A percentile compares a stretch with the other conserved stretches of the same genome.
Evolutionary conservation across 495 filamentous ascomycete genomes (phyloP).

Genomic region (Aspergillus cristatus): DNA sequence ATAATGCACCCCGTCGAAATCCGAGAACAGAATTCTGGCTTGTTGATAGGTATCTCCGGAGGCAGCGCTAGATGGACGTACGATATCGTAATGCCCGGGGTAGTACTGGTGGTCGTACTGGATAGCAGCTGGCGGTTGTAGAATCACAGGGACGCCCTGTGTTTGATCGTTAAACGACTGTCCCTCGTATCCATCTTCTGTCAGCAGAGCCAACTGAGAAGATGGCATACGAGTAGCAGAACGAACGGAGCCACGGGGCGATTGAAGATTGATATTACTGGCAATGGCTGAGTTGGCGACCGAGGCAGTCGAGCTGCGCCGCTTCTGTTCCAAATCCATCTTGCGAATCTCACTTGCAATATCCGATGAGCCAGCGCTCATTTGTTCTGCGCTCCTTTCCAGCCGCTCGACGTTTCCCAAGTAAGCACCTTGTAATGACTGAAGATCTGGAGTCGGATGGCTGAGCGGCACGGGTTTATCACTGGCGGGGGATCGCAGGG

Average conservation of each 20-base stretch:
- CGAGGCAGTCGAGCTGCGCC: conserved; percentile 36
- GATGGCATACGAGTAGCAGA: conserved; percentile 51
- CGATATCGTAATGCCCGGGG: conserved; percentile 18
- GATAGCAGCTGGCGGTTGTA: conserved; percentile 14
- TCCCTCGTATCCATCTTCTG: conserved; percentile 35
- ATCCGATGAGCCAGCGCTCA: conserved; percentile 67
- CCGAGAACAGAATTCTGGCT: conserved; percentile 62
- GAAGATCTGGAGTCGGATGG: conserved; percentile 70
- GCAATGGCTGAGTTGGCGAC: too few species aligned
- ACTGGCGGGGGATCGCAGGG: conserved; percentile 51
- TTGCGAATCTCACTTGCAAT: conserved; percentile 76
- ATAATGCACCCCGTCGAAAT: conserved; percentile 93
- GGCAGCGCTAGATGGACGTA: conserved; percentile 40
- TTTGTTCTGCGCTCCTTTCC: conserved; percentile 70
- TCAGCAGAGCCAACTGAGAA: conserved; percentile 40
- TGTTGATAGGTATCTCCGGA: conserved; percentile 65
- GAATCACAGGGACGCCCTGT: conserved; percentile 6
- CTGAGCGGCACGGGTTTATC: conserved; percentile 51
- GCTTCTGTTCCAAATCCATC: conserved; percentile 68
- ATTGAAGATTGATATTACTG: conserved; percentile 46
- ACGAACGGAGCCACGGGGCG: conserved; percentile 52
- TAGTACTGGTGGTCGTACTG: too few species aligned
- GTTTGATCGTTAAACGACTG: conserved; percentile 27
- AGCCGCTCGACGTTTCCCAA: conserved; percentile 71
- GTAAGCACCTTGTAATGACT: conserved; percentile 64